phyloP scores from a whole-genome alignment of 1,284 basidiomycete genomes.

The Melanopsichium pennsylvanicum region DNA sequence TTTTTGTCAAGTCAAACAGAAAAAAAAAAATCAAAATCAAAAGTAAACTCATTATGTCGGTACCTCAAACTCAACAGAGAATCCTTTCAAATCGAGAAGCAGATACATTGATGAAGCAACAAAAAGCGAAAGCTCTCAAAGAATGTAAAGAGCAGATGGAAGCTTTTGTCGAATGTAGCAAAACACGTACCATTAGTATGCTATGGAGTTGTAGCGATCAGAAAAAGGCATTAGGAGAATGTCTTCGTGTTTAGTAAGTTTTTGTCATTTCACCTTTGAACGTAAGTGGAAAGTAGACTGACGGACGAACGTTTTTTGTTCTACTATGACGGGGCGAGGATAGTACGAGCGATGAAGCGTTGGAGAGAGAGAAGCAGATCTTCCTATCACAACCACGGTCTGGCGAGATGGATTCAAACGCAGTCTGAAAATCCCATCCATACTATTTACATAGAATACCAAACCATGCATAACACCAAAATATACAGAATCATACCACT shows the following conservation, averaged over 20 bases:
- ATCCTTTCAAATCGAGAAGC: constrained; percentile 42
- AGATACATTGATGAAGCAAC: constrained; percentile 35
- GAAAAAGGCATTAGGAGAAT: constrained; percentile 17
- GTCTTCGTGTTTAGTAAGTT: constrained; percentile 39
- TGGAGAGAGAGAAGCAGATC: constrained; percentile 27
- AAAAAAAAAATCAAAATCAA: too few relatives aligned
- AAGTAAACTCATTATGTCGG: constrained; percentile 9
- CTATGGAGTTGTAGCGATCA: constrained; percentile 31
- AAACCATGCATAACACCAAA: too few relatives aligned
- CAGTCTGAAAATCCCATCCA: constrained; percentile 1
- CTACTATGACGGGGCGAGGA: background rate
- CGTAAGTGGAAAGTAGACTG: background rate
- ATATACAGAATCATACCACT: too few relatives aligned
- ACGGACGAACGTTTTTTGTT: background rate
- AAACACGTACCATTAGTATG: constrained; percentile 35
- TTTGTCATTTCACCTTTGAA: too few relatives aligned
- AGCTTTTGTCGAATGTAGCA: constrained; percentile 34
- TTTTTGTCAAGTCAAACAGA: background rate
- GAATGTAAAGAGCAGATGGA: constrained; percentile 38
- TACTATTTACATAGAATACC: too few relatives aligned
- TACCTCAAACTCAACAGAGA: constrained; percentile 3
- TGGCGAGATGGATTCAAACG: background rate
- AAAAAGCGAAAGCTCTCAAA: constrained; percentile 31
- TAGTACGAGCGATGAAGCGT: constrained; percentile 37
- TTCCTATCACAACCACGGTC: constrained; percentile 15